These are phyloP conservation scores for Calycina herbarum DNA, from an alignment of 2,329 filamentous ascomycete genomes.

Conservation along the genomic window DNA sequence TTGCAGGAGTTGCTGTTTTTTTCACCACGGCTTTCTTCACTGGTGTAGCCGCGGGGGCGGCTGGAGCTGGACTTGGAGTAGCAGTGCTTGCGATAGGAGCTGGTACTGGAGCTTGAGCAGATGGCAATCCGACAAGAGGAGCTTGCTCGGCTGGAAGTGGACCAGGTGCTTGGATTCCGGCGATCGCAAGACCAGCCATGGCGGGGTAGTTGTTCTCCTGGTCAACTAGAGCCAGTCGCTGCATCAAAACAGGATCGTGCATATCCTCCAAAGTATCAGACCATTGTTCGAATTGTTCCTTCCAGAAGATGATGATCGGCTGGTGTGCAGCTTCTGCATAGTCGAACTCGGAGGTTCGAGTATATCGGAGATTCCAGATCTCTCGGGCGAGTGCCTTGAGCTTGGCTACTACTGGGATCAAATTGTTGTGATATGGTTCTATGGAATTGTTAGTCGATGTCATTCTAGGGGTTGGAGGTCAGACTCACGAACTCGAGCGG, in stretches of 20 bases:
- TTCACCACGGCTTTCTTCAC: slow-evolving; percentile 4
- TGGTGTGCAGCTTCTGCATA: slow-evolving; percentile 13
- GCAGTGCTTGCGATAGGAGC: background rate
- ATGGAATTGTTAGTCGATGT: background rate
- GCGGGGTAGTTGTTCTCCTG: slow-evolving; percentile 10
- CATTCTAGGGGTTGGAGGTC: background rate
- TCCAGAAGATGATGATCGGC: slow-evolving; percentile 18
- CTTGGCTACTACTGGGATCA: slow-evolving; percentile 12
- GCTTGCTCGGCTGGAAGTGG: background rate
- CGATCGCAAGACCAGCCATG: slow-evolving; percentile 10
- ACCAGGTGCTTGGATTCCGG: background rate
- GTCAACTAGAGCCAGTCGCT: slow-evolving; percentile 8
- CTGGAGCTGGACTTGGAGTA: slow-evolving; percentile 9
- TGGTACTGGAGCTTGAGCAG: background rate
- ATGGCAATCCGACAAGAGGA: background rate
- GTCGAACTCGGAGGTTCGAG: slow-evolving; percentile 5
- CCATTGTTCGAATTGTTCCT: slow-evolving; percentile 16
- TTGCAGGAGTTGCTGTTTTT: background rate
- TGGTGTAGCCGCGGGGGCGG: slow-evolving; percentile 6
- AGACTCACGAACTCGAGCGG: slow-evolving; percentile 14
- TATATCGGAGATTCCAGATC: slow-evolving; percentile 17
- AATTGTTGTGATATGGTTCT: slow-evolving; percentile 14
- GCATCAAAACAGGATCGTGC: slow-evolving; percentile 11
- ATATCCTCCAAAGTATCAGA: slow-evolving; percentile 15
- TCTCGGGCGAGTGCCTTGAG: slow-evolving; percentile 16